Conservation (phyloP, 257 asterid species). For the Mentha longifolia region DNA sequence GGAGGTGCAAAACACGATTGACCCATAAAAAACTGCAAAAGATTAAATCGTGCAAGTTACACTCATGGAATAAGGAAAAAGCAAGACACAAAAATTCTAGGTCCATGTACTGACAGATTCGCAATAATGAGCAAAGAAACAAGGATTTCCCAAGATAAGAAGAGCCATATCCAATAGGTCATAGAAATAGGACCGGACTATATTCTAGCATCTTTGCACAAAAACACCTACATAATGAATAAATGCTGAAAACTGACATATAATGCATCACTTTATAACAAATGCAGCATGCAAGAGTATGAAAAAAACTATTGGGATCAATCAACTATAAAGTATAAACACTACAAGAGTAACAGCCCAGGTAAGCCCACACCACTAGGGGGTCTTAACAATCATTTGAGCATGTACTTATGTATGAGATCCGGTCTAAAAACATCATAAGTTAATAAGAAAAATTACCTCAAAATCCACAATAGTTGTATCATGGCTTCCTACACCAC, state of each 20-base stretch:
- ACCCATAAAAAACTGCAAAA: slow-evolving; percentile 8
- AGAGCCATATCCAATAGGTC: slow-evolving; percentile 18
- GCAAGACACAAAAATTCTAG: slow-evolving; percentile 11
- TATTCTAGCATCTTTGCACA: slow-evolving; percentile 21
- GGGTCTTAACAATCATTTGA: slow-evolving; percentile 14
- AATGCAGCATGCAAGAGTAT: slow-evolving; percentile 9
- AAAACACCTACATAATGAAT: slow-evolving; percentile 2
- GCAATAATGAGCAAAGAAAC: slow-evolving; percentile 17
- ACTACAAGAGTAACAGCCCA: slow-evolving; percentile 18
- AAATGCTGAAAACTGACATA: slow-evolving; percentile 5
- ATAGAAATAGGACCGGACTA: not conserved
- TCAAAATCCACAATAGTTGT: slow-evolving; percentile 76
- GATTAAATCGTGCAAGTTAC: not conserved
- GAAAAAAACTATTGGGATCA: not conserved
- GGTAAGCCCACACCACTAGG: slow-evolving; percentile 14
- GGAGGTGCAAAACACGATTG: not conserved
- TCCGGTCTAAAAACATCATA: slow-evolving; percentile 12
- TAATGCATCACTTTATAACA: not conserved
- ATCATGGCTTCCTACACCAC: slow-evolving; percentile 90
- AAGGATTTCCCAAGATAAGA: not conserved
- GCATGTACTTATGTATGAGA: not conserved
- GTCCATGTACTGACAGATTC: not conserved
- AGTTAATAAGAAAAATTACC: slow-evolving; percentile 50
- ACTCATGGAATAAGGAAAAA: slow-evolving; percentile 13
- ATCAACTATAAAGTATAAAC: not conserved